Base-by-base conservation (phyloP, 257 asterid genomes). In the Solanum dulcamara region DNA sequence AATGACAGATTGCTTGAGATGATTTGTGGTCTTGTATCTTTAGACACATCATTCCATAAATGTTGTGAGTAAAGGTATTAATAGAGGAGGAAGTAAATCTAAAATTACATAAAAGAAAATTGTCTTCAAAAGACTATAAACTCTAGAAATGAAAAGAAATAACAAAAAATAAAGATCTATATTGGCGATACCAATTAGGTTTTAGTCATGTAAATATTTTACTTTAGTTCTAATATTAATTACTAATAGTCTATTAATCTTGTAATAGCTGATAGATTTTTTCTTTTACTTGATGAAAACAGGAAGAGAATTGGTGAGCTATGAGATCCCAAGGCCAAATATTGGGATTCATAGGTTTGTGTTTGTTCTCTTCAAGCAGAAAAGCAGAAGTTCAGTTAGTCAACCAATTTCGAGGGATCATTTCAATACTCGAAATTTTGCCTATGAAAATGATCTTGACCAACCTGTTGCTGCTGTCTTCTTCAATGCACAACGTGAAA, bases 401-500 rank as follows among this genome's bases (percentile, higher is more conserved):
- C 83, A 89, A 30, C 99, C 97, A 9, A 38, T 84, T 38, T 90
- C 95, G 0, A 83, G 93, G 28, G 98, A 96, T 88, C 84, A 81
- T 48, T 96, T 93, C 92, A 88, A 86, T 85, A 92, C 95, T 35
- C 93, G 98, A 24, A 84, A 85, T 18, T 96, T 94, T 70, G 97
- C 98, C 2, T 90, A 89, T 26, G 97, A 92, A 10, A 93, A 96
- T 35, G 90, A 91, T 8, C 94, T 96, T 5, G 97, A 93, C 48
- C 91, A 87, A 84, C 99, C 99, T 10, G 95, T 96, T 66, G 98
- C 98, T 70, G 97, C 98, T 44, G 94, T 96, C 46, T 96, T 93
- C 94, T 96, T 96, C 94, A 96, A 93, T 17, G 95, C 98, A 0
- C 97, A 94, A 89, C 89, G 98, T 1, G 99, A 94, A 86, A 96